Conservation (phyloP, 495 filamentous ascomycete genomes). For the Trichocladium antarcticum region DNA sequence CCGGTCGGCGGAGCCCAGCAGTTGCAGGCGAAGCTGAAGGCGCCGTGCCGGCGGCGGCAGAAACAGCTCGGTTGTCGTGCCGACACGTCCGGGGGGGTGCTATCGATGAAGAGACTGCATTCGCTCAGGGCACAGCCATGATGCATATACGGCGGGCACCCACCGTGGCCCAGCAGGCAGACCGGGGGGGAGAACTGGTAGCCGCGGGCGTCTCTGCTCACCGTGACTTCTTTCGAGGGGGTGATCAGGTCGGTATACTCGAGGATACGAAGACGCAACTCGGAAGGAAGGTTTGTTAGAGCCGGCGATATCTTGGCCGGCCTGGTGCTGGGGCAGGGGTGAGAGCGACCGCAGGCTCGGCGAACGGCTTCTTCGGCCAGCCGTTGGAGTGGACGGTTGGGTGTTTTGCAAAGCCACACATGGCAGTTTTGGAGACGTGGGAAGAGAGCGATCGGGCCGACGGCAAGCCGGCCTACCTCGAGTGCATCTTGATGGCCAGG, state of each 20-base stretch:
- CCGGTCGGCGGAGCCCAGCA: constrained; percentile 6
- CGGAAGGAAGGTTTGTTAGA: neutral
- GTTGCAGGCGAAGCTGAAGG: neutral
- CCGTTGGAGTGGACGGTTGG: neutral
- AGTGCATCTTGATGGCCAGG: neutral
- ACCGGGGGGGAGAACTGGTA: neutral
- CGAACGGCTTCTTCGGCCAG: neutral
- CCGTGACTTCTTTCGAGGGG: constrained; percentile 7
- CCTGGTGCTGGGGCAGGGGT: neutral
- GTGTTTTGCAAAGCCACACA: neutral
- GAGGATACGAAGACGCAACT: constrained; percentile 3
- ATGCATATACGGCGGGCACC: neutral
- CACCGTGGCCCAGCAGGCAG: neutral
- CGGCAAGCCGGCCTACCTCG: neutral
- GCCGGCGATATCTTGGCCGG: neutral
- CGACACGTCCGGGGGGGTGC: neutral
- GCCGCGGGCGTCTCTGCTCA: neutral
- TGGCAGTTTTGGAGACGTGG: neutral
- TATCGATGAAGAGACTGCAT: neutral
- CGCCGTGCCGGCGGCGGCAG: constrained; percentile 1
- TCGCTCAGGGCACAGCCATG: neutral
- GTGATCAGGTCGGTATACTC: constrained; percentile 8
- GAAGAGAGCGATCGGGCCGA: neutral
- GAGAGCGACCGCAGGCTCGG: neutral
- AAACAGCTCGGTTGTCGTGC: neutral